phyloP scores from a whole-genome alignment of 495 filamentous ascomycete species.

The Rostrohypoxylon terebratum region DNA sequence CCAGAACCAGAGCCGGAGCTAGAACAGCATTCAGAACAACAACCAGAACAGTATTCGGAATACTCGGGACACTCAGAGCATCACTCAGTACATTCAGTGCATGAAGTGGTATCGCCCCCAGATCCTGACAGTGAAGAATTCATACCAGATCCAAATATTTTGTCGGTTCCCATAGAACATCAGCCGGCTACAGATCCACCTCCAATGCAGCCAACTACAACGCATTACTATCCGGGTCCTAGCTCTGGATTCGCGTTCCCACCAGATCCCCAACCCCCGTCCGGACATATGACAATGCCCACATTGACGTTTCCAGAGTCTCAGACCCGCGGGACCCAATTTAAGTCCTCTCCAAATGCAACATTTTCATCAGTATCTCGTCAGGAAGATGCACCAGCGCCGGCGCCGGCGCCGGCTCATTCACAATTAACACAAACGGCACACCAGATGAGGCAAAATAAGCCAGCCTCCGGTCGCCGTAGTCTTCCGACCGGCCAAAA shows the following conservation, averaged over 20 bases:
- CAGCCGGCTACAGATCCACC: conserved; percentile 19
- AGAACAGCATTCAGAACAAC: conserved; percentile 4
- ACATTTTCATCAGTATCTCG: conserved; percentile 26
- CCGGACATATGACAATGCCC: conserved; percentile 24
- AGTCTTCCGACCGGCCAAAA: conserved; percentile 42
- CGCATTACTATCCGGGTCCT: conserved; percentile 36
- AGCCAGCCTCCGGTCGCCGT: conserved; percentile 31
- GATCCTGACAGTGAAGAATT: conserved; percentile 50
- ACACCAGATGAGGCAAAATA: conserved; percentile 22
- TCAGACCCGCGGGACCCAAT: conserved; percentile 23
- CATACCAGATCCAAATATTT: conserved; percentile 47
- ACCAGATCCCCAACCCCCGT: conserved; percentile 22
- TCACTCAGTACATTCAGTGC: background rate
- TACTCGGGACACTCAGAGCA: background rate
- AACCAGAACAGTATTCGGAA: background rate
- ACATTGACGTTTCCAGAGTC: conserved; percentile 41
- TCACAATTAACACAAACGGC: conserved; percentile 11
- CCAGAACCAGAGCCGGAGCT: conserved; percentile 3
- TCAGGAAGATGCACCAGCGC: conserved; percentile 26
- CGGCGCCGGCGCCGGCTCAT: background rate
- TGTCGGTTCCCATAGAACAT: conserved; percentile 38
- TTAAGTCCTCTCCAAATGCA: conserved; percentile 24
- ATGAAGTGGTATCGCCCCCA: background rate
- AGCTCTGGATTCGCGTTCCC: conserved; percentile 29
- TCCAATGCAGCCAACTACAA: conserved; percentile 14